Base-by-base conservation (phyloP, 805 yeast genomes). In the Pichia eremophila region DNA sequence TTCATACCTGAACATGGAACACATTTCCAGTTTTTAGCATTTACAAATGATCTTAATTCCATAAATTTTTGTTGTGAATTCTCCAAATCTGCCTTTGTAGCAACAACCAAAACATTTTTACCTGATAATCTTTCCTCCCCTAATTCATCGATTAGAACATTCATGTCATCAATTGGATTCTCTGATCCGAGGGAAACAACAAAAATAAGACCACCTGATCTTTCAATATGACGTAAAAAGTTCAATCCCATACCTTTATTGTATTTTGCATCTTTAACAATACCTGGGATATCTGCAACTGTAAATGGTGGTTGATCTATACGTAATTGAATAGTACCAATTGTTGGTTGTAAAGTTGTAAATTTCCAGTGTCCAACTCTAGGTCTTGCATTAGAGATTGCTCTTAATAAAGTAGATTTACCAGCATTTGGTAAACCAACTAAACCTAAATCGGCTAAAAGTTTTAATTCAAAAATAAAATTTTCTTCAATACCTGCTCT, bases 341-440 rank as follows among this genome's bases (percentile, higher is more conserved):
- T 78, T 0, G 88, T 83, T 0, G 99, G 99, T 51, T 82, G 87
- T 46, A 93, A 67, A 0, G 99, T 93, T 0, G 99, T 93, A 61
- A 93, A 93, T 58, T 85, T 95, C 96, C 97, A 93, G 64, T 89
- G 95, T 0, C 98, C 99, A 14, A 93, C 85, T 48, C 86, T 71
- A 1, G 99, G 97, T 48, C 82, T 73, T 0, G 99, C 98, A 46
- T 80, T 78, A 0, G 96, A 86, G 15, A 93, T 87, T 10, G 95
- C 89, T 47, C 95, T 70, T 41, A 93, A 66, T 31, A 93, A 71
- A 0, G 97, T 88, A 4, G 96, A 87, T 61, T 93, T 93, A 1
- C 99, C 99, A 4, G 98, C 96, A 64, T 93, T 93, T 1, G 99
- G 99, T 18, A 93, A 70, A 0, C 99, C 99, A 22, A 93, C 96